phyloP scores from a whole-genome alignment of 768 basidiomycete genomes.

The Neoboletus magnificus region DNA sequence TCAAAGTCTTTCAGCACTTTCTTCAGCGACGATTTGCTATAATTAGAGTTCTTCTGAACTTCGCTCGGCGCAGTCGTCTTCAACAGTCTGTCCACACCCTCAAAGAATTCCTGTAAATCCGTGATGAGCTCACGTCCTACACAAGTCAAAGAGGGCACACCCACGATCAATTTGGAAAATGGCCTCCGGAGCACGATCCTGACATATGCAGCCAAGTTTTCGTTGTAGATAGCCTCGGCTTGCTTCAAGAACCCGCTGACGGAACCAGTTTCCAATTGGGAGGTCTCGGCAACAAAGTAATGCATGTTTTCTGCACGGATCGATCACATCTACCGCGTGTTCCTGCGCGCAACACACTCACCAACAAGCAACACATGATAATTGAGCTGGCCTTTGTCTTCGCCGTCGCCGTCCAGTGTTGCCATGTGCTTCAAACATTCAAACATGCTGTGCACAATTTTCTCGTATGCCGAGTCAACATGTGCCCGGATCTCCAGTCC shows the following conservation, averaged over 20 bases:
- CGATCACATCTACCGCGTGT: not conserved
- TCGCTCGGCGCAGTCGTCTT: conserved; percentile 77
- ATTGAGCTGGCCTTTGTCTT: conserved; percentile 96
- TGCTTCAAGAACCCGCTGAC: conserved; percentile 59
- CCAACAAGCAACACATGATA: conserved; percentile 95
- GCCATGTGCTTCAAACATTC: conserved; percentile 94
- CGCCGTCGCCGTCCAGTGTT: conserved; percentile 88
- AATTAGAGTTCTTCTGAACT: conserved; percentile 69
- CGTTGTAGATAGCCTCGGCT: conserved; percentile 84
- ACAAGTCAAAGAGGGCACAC: conserved; percentile 22
- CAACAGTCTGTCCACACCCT: conserved; percentile 84
- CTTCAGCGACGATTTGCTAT: conserved; percentile 74
- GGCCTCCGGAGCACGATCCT: conserved; percentile 83
- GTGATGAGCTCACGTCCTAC: conserved; percentile 2
- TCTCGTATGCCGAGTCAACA: conserved; percentile 84
- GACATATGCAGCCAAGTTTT: conserved; percentile 84
- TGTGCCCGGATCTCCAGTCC: conserved; percentile 70
- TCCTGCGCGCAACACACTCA: conserved; percentile 36
- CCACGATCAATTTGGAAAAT: conserved; percentile 81
- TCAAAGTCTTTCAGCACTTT: conserved; percentile 83
- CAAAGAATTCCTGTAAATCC: conserved; percentile 80
- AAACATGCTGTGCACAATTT: conserved; percentile 87
- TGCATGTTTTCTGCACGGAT: conserved; percentile 86
- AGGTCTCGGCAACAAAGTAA: conserved; percentile 81
- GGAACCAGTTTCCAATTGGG: conserved; percentile 63